Base-by-base conservation (phyloP, 2,329 filamentous ascomycete genomes). In the Fusarium acutatum region DNA sequence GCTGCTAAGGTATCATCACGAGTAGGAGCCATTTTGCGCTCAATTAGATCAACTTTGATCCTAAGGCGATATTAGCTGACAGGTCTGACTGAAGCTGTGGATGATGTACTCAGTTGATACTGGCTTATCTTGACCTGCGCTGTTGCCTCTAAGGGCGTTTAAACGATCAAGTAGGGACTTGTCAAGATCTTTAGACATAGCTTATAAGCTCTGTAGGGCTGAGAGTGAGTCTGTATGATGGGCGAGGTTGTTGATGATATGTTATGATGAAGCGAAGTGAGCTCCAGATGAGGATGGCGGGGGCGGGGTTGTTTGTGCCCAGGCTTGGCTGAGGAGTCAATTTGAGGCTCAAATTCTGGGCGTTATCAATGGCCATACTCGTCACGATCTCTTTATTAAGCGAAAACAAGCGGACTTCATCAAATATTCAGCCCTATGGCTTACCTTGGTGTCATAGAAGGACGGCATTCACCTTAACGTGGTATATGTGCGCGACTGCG, bases 161-260 rank as follows among this genome's bases (percentile, higher is more conserved):
- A 90, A 82, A 35, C 88, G 85, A 64, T 88, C 85, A 28, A 90
- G 80, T 30, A 90, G 81, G 26, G 84, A 85, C 67, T 81, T 84
- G 73, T 89, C 87, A 35, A 82, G 61, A 38, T 81, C 78, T 67
- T 81, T 75, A 12, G 80, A 75, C 82, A 83, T 83, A 37, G 0
- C 26, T 3, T 38, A 10, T 32, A 1, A 13, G 11, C 2, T 32
- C 17, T 10, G 13, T 8, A 3, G 26, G 4, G 20, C 7, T 3
- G 11, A 6, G 14, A 47, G n/a, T 11, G 50, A 28, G 11, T 35
- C 5, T 18, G 7, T 38, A 24, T 28, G 34, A 17, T n/a, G 34
- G 14, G 24, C 13, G 40, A 34, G 41, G 62, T 37, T 52, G 43
- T 54, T 18, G 63, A 41, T 68, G 64, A 56, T 24, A 67, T 46